phyloP scores from a whole-genome alignment of 768 basidiomycete species.

The Lactarius sp. region DNA sequence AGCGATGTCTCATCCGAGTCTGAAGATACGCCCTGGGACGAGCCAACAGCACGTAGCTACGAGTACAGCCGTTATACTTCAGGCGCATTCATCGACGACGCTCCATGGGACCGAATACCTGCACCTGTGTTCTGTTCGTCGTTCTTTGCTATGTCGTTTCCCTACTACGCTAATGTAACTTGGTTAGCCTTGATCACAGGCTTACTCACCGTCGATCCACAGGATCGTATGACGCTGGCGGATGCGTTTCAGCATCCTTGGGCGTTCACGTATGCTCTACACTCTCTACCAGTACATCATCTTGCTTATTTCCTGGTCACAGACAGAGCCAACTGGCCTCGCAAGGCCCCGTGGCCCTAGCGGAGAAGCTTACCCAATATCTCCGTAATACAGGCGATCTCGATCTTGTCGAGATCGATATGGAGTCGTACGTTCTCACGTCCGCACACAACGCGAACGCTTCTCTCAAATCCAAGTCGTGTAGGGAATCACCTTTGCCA shows the following conservation, averaged over 20 bases:
- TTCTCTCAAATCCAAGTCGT: not conserved
- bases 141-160: conserved; percentile 12
- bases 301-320: conserved; percentile 4
- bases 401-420: conserved; percentile 57
- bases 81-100: conserved; percentile 66
- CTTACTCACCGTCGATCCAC: conserved; percentile 68
- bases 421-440: conserved; percentile 35
- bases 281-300: not conserved
- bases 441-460: not conserved
- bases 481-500: conserved; percentile 36
- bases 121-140: conserved; percentile 55
- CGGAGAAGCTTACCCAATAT: conserved; percentile 63
- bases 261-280: conserved; percentile 51
- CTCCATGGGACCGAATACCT: conserved; percentile 74
- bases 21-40: conserved; percentile 98
- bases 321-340: conserved; percentile 69
- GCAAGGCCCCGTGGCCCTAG: conserved; percentile 48
- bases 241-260: conserved; percentile 62
- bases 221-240: conserved; percentile 57
- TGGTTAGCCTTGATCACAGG: conserved; percentile 65
- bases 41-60: conserved; percentile 71
- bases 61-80: conserved; percentile 76
- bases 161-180: not conserved
- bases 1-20: not conserved
- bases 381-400: conserved; percentile 72